Percentiles rank a stretch among this genome's conserved stretches.
These are phyloP conservation scores for Asterophora parasitica DNA, from an alignment of 768 basidiomycete genomes.

Conservation along the genomic window DNA sequence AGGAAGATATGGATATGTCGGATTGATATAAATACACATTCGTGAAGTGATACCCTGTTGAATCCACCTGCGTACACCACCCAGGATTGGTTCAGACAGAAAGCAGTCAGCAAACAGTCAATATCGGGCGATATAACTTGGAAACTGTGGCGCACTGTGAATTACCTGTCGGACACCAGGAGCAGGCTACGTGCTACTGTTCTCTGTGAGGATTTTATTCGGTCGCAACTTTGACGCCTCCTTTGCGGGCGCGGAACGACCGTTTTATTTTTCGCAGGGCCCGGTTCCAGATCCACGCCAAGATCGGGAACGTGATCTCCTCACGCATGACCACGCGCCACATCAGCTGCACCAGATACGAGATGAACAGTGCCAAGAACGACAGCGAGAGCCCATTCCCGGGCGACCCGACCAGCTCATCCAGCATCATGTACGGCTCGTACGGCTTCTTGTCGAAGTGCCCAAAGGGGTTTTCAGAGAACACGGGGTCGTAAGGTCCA, in stretches of 20 bases:
- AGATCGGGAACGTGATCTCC: neutral
- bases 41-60: neutral
- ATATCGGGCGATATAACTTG: too few relatives aligned
- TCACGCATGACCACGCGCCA: neutral
- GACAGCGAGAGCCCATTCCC: neutral
- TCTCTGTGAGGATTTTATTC: too few relatives aligned
- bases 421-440: neutral
- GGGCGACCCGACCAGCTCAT: neutral
- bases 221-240: too few relatives aligned
- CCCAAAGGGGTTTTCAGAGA: neutral
- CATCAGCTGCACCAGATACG: neutral
- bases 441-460: neutral
- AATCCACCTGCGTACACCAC: neutral
- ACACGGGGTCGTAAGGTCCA: neutral
- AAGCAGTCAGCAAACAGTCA: too few relatives aligned
- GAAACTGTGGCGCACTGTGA: too few relatives aligned
- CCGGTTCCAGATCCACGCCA: neutral
- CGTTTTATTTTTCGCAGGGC: too few relatives aligned
- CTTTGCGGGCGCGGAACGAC: too few relatives aligned
- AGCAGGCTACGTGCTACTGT: too few relatives aligned
- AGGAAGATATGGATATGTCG: conserved; percentile 31
- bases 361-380: neutral
- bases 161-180: too few relatives aligned
- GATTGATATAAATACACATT: conserved; percentile 17
- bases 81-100: neutral